Evolutionary conservation across 805 yeast genomes (phyloP).

Genomic region (Maudiozyma serrabonitensis): DNA sequence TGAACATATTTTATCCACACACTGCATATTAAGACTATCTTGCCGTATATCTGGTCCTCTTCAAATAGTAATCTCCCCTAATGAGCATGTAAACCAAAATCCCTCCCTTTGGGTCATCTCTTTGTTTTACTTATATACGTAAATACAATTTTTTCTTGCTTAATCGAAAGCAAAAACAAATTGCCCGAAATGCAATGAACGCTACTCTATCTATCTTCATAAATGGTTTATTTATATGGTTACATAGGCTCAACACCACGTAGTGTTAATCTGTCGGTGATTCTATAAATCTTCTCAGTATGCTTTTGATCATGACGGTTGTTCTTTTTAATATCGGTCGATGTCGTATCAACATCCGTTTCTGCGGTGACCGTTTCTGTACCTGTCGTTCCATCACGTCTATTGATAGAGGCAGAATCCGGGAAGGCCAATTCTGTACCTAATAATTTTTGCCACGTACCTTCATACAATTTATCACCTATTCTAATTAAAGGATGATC

Average conservation of each 20-base stretch:
- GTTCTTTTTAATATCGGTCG: background rate
- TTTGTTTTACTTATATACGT: too few species aligned
- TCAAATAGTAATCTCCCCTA: background rate
- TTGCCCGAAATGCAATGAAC: too few species aligned
- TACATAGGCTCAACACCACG: constrained; percentile 22
- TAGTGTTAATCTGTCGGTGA: constrained; percentile 21
- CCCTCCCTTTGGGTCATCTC: background rate
- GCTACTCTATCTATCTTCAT: background rate
- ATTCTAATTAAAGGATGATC: constrained; percentile 48
- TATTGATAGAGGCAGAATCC: constrained; percentile 17
- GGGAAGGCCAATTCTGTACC: constrained; percentile 59
- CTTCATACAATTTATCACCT: constrained; percentile 54
- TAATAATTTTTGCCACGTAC: constrained; percentile 64
- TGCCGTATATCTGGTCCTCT: background rate
- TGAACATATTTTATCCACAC: background rate
- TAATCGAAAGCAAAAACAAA: too few species aligned
- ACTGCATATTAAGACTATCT: background rate
- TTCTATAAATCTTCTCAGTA: constrained; percentile 22
- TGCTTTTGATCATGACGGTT: constrained; percentile 6
- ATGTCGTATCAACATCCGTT: background rate
- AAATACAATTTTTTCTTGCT: too few species aligned
- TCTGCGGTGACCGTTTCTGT: constrained; percentile 5
- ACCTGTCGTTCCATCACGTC: constrained; percentile 4
- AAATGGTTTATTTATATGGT: background rate
- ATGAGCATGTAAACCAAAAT: background rate